Evolutionary conservation across 2,329 filamentous ascomycete species (phyloP), one percentile per base, ranked within the genome.

Genomic region (Teratosphaeria epicoccoides): DNA sequence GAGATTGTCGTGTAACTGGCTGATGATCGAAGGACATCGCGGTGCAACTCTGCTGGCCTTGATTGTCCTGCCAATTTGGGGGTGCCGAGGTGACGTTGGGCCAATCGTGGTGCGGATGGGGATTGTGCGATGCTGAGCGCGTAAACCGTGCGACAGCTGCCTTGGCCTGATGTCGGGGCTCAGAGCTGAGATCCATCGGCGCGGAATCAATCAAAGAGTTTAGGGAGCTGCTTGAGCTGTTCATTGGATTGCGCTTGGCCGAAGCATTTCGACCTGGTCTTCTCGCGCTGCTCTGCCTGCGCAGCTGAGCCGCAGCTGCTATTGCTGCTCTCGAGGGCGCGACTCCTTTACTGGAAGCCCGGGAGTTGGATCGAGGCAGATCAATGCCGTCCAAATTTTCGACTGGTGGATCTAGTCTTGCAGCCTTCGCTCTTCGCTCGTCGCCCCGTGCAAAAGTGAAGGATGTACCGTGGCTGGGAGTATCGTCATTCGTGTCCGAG

Each of bases 1-100:
- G 49, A 17, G 49, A 24, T 20, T 51, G 51, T 24, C 49, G 40
- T 14, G 51, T 24, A 14, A 43, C 17, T 3, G 28, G 50, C 60
- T 67, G 29, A 73, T 74, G 53, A 66, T 73, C 70, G 46, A 68
- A 66, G 10, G 70, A 70, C 45, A 71, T 69, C 59, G 70, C 68
- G 33, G 68, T 69, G 72, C 73, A 74, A 43, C 71, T 68, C 55
- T 72, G 66, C 24, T 74, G 73, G 56, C 74, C 22, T 24, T 2
- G 44, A 4, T 14, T 9, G 44, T 28, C 25, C 6, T 24, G 23
- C 12, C 1, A 14, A 24, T 46, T 25, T 4, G 23, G n/a, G 25
- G 22, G 23, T 7, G 44, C 25, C 23, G 25, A 7, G 5, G 33
- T 28, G n/a, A 28, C n/a, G 20, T n/a, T 46, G 23, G 44, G 11